Conservation (phyloP, 176 grass and related monocot genomes). For the Paspalum notatum region DNA sequence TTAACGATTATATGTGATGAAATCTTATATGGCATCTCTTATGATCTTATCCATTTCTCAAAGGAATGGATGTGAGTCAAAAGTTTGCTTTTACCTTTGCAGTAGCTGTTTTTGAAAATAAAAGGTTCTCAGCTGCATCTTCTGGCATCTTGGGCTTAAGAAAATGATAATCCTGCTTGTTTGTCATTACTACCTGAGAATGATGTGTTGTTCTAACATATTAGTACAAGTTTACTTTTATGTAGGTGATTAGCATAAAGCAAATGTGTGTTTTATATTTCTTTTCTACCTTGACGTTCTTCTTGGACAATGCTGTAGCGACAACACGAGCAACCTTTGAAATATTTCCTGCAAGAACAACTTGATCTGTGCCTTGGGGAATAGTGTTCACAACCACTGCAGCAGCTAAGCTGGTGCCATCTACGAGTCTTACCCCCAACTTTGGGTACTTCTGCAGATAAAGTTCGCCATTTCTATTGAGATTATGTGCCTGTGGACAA, state of each 20-base stretch:
- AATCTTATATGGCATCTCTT: not conserved
- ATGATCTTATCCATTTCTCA: not conserved
- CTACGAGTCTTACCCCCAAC: slow-evolving; percentile 72
- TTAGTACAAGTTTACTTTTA: slow-evolving; percentile 8
- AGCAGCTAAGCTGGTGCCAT: slow-evolving; percentile 87
- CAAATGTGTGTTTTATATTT: not conserved
- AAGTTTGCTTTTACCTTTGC: slow-evolving; percentile 51
- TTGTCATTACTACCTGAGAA: slow-evolving; percentile 68
- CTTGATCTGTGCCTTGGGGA: slow-evolving; percentile 60
- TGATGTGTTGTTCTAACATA: slow-evolving; percentile 16
- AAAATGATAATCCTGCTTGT: slow-evolving; percentile 70
- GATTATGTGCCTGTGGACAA: slow-evolving; percentile 56
- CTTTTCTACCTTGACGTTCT: slow-evolving; percentile 66
- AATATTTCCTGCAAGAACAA: slow-evolving; percentile 64
- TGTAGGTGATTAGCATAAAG: not conserved
- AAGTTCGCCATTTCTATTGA: slow-evolving; percentile 69
- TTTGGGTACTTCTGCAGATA: slow-evolving; percentile 86
- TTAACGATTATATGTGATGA: slow-evolving; percentile 18
- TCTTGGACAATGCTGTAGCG: slow-evolving; percentile 66
- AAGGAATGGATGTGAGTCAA: not conserved
- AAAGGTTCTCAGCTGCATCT: slow-evolving; percentile 48
- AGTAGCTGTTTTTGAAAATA: slow-evolving; percentile 53
- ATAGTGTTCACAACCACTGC: slow-evolving; percentile 68
- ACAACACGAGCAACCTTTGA: slow-evolving; percentile 67
- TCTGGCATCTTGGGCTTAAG: slow-evolving; percentile 66